Base-by-base conservation (phyloP, 2,329 filamentous ascomycete species). In the Talaromyces funiculosus region DNA sequence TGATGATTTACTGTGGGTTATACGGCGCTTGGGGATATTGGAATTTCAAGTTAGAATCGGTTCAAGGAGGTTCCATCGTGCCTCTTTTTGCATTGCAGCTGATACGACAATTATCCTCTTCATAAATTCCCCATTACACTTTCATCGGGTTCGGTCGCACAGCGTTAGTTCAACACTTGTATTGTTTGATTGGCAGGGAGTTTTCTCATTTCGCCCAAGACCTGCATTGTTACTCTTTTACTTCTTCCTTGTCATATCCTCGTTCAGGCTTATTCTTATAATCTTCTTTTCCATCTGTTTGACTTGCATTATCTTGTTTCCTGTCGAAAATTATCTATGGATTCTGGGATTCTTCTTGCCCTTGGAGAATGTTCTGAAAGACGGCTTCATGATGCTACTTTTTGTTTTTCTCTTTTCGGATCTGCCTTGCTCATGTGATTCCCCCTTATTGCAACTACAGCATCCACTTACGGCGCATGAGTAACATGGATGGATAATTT, bases 1-100 rank as follows among this genome's bases (percentile, higher is more conserved):
- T 76, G 67, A 57, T 73, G 72, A 72, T 74, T 66, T 69, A 71
- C 67, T 72, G n/a, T n/a, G 69, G 71, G 70, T 67, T 73, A 71
- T 70, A 68, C 70, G 74, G 74, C 74, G 75, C 70, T 74, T 70
- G 72, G 67, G 69, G 70, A 69, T 70, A 68, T 65, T 66, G 70
- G 61, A 67, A 69, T 72, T 74, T 73, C 67, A 70, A 66, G 68
- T 69, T 74, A 73, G 68, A 75, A 70, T 68, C 45, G 75, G 73
- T 73, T 74, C 74, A 72, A 68, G 72, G 74, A 70, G 71, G 70
- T 38, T 68, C 71, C 67, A 66, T 71, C 68, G 69, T 64, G 68
- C 68, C 70, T 61, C 55, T 49, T 57, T 66, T 68, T 59, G 64
- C 66, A 70, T 72, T 65, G 38, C 55, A 58, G 40, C 55, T 57